A percentile compares a stretch with the other conserved stretches of the same genome.
Conservation (phyloP, 306 rosid genomes). For the Neltuma alba region DNA sequence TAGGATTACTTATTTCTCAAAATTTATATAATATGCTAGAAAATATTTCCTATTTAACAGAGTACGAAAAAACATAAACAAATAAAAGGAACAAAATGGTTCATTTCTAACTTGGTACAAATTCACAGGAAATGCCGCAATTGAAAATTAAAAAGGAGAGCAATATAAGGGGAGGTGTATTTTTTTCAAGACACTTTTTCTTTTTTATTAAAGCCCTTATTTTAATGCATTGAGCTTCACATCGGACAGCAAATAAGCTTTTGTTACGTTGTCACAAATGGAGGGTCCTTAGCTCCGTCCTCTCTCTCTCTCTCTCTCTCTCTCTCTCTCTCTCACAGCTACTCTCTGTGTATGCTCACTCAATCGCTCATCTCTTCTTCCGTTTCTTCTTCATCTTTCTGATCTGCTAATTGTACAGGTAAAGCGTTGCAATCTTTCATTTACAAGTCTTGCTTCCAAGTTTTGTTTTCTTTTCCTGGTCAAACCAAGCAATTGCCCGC, state of each 20-base stretch:
- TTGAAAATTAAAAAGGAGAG: background rate
- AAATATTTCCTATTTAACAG: too few relatives aligned
- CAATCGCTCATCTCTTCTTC: constrained; percentile 25
- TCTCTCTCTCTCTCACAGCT: too few relatives aligned
- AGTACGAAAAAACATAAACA: too few relatives aligned
- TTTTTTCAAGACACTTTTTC: constrained; percentile 11
- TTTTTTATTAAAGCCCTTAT: constrained; percentile 45
- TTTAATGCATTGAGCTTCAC: constrained; percentile 67
- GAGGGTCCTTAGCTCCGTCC: constrained; percentile 64
- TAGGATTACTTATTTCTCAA: background rate
- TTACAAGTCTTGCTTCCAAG: constrained; percentile 30
- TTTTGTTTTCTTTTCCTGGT: constrained; percentile 19
- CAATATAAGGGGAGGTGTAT: constrained; percentile 25
- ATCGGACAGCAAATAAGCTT: constrained; percentile 59
- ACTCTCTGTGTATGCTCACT: constrained; percentile 26
- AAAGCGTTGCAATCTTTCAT: constrained; percentile 27
- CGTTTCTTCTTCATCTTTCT: constrained; percentile 38
- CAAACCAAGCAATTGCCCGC: constrained; percentile 23
- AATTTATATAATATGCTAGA: too few relatives aligned
- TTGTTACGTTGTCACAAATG: constrained; percentile 63
- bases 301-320: constrained; percentile 28
- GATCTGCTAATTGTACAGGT: constrained; percentile 59
- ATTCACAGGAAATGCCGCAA: background rate
- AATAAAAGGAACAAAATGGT: background rate
- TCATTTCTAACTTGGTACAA: background rate